A percentile compares a stretch with the other conserved stretches of the same genome.
phyloP scores from a whole-genome alignment of 176 grass and related monocot genomes.

The Avena sativa region DNA sequence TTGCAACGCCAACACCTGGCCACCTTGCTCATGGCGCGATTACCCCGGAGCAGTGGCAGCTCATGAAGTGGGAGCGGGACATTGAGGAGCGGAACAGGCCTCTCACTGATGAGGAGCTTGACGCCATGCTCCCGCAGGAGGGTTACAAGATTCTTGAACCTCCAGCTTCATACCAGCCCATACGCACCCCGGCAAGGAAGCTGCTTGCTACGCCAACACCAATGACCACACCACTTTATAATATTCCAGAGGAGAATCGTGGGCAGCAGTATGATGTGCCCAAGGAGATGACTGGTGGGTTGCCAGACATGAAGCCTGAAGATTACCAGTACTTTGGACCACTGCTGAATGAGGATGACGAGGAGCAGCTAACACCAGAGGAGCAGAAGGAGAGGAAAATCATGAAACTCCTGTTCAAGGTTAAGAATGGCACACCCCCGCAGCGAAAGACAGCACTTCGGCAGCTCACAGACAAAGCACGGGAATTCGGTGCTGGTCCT shows the following conservation, averaged over 20 bases:
- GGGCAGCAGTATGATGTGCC: conserved; percentile 95
- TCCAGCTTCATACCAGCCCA: conserved; percentile 81
- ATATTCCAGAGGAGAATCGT: conserved; percentile 92
- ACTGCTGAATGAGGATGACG: conserved; percentile 87
- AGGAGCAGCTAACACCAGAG: conserved; percentile 88
- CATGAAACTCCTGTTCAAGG: conserved; percentile 89
- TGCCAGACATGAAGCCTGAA: conserved; percentile 93
- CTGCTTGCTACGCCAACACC: conserved; percentile 92
- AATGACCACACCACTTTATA: conserved; percentile 73
- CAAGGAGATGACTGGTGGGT: conserved; percentile 73
- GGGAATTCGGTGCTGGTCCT: conserved; percentile 89
- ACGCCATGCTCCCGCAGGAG: conserved; percentile 81
- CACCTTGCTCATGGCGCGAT: conserved; percentile 63
- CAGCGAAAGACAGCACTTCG: conserved; percentile 92
- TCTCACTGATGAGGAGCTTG: conserved; percentile 95
- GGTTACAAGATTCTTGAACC: conserved; percentile 94
- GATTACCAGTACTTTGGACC: conserved; percentile 98
- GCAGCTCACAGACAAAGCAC: conserved; percentile 90
- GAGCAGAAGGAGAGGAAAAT: conserved; percentile 97
- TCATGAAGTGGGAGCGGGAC: conserved; percentile 92
- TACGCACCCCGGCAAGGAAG: conserved; percentile 95
- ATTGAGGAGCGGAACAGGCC: conserved; percentile 94
- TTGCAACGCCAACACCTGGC: conserved; percentile 58
- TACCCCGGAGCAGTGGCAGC: conserved; percentile 89
- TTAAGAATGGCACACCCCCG: conserved; percentile 85